These are phyloP conservation scores for Posidonia oceanica DNA, from an alignment of 116 monocot species.

Conservation along the genomic window DNA sequence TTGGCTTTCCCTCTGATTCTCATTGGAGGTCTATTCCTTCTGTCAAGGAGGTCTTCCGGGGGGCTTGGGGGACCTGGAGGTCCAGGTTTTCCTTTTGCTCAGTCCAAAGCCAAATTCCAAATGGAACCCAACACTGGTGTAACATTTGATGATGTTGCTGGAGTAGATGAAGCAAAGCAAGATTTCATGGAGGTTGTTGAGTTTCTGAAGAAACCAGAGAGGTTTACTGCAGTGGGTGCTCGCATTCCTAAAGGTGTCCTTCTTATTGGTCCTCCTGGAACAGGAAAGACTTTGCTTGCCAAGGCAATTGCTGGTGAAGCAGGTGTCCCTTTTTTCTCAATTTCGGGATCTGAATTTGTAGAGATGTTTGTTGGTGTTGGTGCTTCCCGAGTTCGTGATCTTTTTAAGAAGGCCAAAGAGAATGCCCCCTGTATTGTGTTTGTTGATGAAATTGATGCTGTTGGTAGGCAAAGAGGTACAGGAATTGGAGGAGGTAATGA, in stretches of 20 bases:
- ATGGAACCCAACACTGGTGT: constrained; percentile 89
- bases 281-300: constrained; percentile 63
- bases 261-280: constrained; percentile 65
- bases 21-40: constrained; percentile 80
- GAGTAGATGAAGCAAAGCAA: constrained; percentile 88
- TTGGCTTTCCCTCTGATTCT: constrained; percentile 88
- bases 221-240: constrained; percentile 36
- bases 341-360: constrained; percentile 64
- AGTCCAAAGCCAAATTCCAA: constrained; percentile 86
- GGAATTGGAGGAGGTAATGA: constrained; percentile 48
- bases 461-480: constrained; percentile 49
- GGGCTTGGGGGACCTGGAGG: constrained; percentile 92
- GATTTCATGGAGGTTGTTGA: constrained; percentile 88
- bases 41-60: constrained; percentile 74
- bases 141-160: constrained; percentile 83
- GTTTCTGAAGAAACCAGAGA: constrained; percentile 73
- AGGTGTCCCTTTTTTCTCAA: constrained; percentile 46
- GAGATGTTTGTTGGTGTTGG: constrained; percentile 70
- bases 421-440: constrained; percentile 66
- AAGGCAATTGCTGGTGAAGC: constrained; percentile 57
- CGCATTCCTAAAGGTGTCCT: constrained; percentile 46
- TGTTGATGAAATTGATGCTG: constrained; percentile 70
- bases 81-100: constrained; percentile 75
- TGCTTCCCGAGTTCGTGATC: constrained; percentile 51
- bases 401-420: constrained; percentile 56